phyloP scores from a whole-genome alignment of 129 eudicot genomes.

The Centaurea solstitialis region DNA sequence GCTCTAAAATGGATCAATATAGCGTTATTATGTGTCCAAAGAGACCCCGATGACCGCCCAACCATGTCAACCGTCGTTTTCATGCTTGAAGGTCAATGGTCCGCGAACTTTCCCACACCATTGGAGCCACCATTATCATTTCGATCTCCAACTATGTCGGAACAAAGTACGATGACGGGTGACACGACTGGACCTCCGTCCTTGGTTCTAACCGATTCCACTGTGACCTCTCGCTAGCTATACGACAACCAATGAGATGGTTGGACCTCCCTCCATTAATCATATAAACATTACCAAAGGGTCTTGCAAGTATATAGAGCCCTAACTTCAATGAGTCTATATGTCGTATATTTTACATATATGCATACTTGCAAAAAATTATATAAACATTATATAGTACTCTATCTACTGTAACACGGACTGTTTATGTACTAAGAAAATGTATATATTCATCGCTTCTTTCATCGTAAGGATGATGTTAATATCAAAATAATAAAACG shows the following conservation, averaged over 20 bases:
- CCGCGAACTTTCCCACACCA: conserved; percentile 24
- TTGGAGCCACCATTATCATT: conserved; percentile 29
- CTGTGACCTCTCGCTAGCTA: not conserved
- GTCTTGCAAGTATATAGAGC: not conserved
- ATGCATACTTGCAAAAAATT: not conserved
- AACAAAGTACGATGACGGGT: conserved; percentile 13
- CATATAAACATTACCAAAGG: not conserved
- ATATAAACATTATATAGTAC: not conserved
- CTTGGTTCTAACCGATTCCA: not conserved
- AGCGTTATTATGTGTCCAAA: conserved; percentile 43
- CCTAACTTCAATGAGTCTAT: not conserved
- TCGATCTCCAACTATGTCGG: conserved; percentile 6
- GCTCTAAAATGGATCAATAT: conserved; percentile 34
- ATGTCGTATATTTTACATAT: not conserved
- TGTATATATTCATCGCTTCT: not conserved
- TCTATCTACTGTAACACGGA: not conserved
- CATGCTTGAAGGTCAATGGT: conserved; percentile 40
- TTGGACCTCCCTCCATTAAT: not conserved
- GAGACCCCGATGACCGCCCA: conserved; percentile 38
- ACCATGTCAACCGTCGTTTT: conserved; percentile 36
- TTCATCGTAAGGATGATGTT: not conserved
- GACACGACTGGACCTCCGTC: not conserved
- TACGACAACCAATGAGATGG: too few species aligned
- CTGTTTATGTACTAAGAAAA: not conserved
- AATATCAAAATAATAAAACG: too few species aligned